phyloP scores from a whole-genome alignment of 108 stramenopile species.

The Licmophora abbreviata region DNA sequence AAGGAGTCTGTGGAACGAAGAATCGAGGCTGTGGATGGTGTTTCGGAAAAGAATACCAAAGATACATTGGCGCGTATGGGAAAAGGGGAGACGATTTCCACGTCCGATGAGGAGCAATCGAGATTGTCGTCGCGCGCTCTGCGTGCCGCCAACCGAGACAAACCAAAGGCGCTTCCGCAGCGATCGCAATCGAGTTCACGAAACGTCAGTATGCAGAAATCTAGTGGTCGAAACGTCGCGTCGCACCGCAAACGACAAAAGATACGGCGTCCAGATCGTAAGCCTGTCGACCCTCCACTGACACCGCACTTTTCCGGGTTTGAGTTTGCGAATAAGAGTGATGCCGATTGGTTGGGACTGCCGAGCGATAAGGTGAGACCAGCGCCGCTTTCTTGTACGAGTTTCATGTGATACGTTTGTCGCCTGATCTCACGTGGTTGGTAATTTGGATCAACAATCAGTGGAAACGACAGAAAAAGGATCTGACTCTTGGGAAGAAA shows the following conservation, averaged over 20 bases:
- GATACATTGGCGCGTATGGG: not conserved
- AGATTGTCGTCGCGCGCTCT: not conserved
- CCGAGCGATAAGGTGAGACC: conserved; percentile 11
- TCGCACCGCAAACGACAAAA: conserved; percentile 1
- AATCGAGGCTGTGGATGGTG: conserved; percentile 8
- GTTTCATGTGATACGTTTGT: not conserved
- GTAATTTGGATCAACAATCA: conserved; percentile 1
- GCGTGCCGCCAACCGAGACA: no score
- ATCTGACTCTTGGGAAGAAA: conserved; percentile 3
- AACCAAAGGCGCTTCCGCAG: conserved; percentile 1
- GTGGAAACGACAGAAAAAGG: conserved; percentile 8
- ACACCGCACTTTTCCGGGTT: conserved; percentile 49
- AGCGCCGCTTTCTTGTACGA: conserved; percentile 12
- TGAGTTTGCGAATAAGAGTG: conserved; percentile 32
- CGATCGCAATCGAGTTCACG: no score
- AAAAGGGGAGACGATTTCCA: not conserved
- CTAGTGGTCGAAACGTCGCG: conserved; percentile 4
- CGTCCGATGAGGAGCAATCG: not conserved
- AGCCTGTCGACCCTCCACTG: conserved; percentile 18
- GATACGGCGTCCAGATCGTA: not conserved
- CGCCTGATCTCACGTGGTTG: conserved; percentile 1
- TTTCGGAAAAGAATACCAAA: conserved; percentile 2
- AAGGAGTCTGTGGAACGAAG: conserved; percentile 14
- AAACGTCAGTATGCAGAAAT: conserved; percentile 2
- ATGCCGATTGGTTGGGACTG: conserved; percentile 46